These are phyloP conservation scores for Erodium texanum DNA, from an alignment of 441 rosid genomes.

Conservation along the genomic window DNA sequence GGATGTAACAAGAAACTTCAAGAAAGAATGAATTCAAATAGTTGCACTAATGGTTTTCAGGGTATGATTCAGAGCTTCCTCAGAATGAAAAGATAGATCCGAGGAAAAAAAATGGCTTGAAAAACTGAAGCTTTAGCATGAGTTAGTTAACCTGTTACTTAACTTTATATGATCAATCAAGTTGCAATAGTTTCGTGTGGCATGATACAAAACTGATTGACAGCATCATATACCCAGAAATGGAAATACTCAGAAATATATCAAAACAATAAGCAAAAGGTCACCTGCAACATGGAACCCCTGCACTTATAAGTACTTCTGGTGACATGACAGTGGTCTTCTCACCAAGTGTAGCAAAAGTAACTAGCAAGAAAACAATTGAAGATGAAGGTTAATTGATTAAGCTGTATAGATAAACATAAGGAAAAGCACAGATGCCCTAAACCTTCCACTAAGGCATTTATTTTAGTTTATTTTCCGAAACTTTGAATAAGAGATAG, in stretches of 20 bases:
- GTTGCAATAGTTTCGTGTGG: background rate
- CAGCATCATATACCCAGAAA: slow-evolving; percentile 9
- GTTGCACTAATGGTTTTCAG: slow-evolving; percentile 4
- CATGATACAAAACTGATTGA: slow-evolving; percentile 5
- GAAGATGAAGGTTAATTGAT: slow-evolving; percentile 19
- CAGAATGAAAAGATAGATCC: background rate
- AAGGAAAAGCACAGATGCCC: too few relatives aligned
- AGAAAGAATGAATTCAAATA: background rate
- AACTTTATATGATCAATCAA: background rate
- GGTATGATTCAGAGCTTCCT: background rate
- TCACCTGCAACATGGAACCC: slow-evolving; percentile 97
- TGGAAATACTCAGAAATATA: slow-evolving; percentile 10
- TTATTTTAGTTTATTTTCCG: too few relatives aligned
- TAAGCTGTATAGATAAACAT: slow-evolving; percentile 9
- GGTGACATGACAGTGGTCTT: slow-evolving; percentile 98
- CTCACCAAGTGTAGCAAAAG: slow-evolving; percentile 86
- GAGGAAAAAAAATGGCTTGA: background rate
- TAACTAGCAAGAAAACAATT: slow-evolving; percentile 42
- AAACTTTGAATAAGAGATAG: too few relatives aligned
- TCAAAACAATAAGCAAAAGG: slow-evolving; percentile 22
- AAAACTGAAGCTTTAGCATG: background rate
- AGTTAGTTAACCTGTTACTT: background rate
- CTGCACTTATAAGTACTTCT: slow-evolving; percentile 79
- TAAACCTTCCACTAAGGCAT: too few relatives aligned
- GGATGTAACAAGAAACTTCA: background rate